Base-by-base conservation (phyloP, 768 basidiomycete genomes). In the Hygrocybe punicea region DNA sequence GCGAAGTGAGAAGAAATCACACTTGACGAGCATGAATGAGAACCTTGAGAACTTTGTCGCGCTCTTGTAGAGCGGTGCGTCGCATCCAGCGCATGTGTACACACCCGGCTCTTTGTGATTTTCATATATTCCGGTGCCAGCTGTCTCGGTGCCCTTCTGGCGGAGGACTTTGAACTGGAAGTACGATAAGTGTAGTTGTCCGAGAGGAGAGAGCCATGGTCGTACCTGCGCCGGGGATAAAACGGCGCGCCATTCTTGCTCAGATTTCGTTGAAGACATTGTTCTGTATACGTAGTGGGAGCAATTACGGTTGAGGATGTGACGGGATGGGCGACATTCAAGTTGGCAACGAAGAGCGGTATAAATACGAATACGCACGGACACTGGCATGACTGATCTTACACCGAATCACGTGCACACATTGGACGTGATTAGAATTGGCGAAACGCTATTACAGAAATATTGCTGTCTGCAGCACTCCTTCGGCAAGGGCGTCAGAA, bases 11-110 rank as follows among this genome's bases (percentile, higher is more conserved):
- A 9, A 4, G n/a, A 21, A 58, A 46, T 33, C n/a, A n/a, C n/a
- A n/a, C 6, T 23, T 36, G 3, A 29, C 24, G 21, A 34, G 17
- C 36, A 42, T 42, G 4, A 42, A 16, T 11, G 11, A 42, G 11
- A 24, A 66, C 76, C 29, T 39, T 63, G 88, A 81, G 73, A 96
- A 97, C 73, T 97, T 97, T 61, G 92, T 93, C 24, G 77, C 78
- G 65, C 89, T 91, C 78, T 86, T 91, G 77, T 96, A 97, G 49
- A 97, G 73, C 1, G 93, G 87, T 2, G 91, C 84, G 35, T 78
- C 79, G 70, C 93, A 96, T 7, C 82, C 94, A 8, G 84, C 87
- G 66, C 93, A 95, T 44, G 73, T 63, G 67, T 94, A 96, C 1
- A 86, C 78, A 8, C 94, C 94, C 25, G 80, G 66, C 3, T 76